A percentile compares a stretch with the other conserved stretches of the same genome.
These are phyloP conservation scores for Picea sitchensis DNA, from an alignment of 75 land plant genomes.

Conservation along the genomic window DNA sequence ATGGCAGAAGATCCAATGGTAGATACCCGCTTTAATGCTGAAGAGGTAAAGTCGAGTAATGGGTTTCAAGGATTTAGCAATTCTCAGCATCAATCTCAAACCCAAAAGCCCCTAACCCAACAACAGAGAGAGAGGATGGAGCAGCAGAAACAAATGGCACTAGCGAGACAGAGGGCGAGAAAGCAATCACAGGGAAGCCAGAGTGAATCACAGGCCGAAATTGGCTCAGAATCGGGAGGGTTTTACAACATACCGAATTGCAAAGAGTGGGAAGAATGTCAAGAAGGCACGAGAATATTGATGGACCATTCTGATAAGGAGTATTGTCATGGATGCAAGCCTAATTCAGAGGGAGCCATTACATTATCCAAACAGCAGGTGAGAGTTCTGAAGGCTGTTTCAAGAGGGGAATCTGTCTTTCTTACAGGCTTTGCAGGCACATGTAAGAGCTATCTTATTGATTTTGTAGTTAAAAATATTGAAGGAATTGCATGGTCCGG, in stretches of 20 bases:
- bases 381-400: slow-evolving; percentile 39
- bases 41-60: background rate
- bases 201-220: background rate
- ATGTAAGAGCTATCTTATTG: slow-evolving; percentile 57
- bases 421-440: slow-evolving; percentile 87
- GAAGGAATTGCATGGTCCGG: slow-evolving; percentile 23
- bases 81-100: background rate
- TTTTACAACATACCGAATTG: background rate
- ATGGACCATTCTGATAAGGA: background rate
- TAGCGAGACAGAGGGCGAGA: background rate
- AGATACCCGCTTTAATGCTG: background rate
- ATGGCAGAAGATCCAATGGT: background rate
- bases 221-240: background rate
- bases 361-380: slow-evolving; percentile 40
- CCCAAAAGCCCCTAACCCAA: background rate
- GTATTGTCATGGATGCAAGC: background rate
- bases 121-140: slow-evolving; percentile 9
- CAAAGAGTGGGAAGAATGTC: background rate
- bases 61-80: background rate
- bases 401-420: slow-evolving; percentile 56
- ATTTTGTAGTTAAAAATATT: slow-evolving; percentile 33
- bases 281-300: background rate
- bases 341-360: background rate
- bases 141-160: background rate
- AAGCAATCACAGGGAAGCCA: background rate